Evolutionary conservation across 768 basidiomycete genomes (phyloP), one percentile per base, ranked within the genome.

Genomic region (Amanita pallidorosea): DNA sequence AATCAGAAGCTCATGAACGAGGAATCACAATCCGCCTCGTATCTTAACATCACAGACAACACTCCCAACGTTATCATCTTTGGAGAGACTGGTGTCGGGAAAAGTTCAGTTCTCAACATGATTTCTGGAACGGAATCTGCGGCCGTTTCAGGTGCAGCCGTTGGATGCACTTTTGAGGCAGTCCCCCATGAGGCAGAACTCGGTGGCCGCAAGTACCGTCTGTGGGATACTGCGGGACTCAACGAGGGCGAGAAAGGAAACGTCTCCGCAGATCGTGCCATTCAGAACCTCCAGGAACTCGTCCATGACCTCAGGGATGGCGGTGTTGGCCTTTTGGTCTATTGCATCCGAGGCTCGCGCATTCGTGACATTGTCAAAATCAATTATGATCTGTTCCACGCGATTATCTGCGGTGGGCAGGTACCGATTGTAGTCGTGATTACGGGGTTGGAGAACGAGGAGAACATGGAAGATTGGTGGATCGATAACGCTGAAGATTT

Each of bases 401-500:
- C 59, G 11, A 65, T 63, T 22, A 60, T 70, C 49, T 71, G 66
- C 54, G 57, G 60, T 17, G 60, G 59, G 40, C 65, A 64, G 45
- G 66, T 69, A 1, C 69, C 66, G 25, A 63, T 70, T 51, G 70
- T 67, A 37, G 49, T 58, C 11, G 61, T 70, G 33, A 58, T 70
- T 37, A 70, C 66, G 0, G 69, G 70, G 1, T 44, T 70, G 54
- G 69, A 70, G 58, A 63, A 69, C 49, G 58, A 70, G 29, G 63
- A 63, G 52, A 55, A 66, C 54, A 70, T 70, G 70, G 70, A 44
- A 45, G 12, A 56, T 47, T 71, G 69, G 70, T 70, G 70, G 69
- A 20, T 22, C 3, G 53, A 56, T 25, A 70, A 71, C 48, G 55
- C 57, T 34, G 38, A 36, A 37, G 64, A 64, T 51, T 58, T 69